A percentile compares a stretch with the other conserved stretches of the same genome.
Evolutionary conservation across 805 yeast genomes (phyloP).

Genomic region (Yarrowia sp.): DNA sequence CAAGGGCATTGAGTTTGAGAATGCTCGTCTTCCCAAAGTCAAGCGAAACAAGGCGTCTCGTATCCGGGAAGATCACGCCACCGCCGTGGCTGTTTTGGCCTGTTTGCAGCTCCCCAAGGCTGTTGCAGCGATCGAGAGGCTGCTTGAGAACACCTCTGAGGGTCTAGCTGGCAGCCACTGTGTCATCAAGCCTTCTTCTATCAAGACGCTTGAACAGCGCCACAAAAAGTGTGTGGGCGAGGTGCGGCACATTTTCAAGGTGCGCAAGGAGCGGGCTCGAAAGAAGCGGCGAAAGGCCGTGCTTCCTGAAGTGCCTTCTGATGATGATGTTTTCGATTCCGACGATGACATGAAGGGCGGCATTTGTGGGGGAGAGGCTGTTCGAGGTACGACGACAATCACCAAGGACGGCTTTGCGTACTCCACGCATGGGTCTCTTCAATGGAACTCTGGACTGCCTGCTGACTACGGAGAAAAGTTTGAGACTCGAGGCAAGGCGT

Average conservation of each 20-base stretch:
- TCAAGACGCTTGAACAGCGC: not conserved
- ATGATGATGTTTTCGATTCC: constrained; percentile 12
- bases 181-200: not conserved
- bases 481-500: constrained; percentile 3
- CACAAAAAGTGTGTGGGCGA: constrained; percentile 13
- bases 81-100: constrained; percentile 5
- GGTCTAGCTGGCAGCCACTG: not conserved
- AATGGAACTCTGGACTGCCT: constrained; percentile 5
- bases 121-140: not conserved
- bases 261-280: constrained; percentile 2
- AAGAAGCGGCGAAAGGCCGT: not conserved
- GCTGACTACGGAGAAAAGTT: constrained; percentile 14
- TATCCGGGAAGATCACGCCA: not conserved
- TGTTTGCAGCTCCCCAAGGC: constrained; percentile 2
- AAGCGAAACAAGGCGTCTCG: constrained; percentile 11
- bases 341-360: constrained; percentile 23
- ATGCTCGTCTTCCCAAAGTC: not conserved
- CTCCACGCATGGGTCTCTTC: not conserved
- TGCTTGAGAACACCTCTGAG: not conserved
- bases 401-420: constrained; percentile 22
- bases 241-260: not conserved
- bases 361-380: constrained; percentile 13
- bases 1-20: constrained; percentile 21
- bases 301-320: not conserved
- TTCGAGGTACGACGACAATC: not conserved